Conservation (phyloP, 2,329 filamentous ascomycete species). For the Chrysoporthe austroafricana region DNA sequence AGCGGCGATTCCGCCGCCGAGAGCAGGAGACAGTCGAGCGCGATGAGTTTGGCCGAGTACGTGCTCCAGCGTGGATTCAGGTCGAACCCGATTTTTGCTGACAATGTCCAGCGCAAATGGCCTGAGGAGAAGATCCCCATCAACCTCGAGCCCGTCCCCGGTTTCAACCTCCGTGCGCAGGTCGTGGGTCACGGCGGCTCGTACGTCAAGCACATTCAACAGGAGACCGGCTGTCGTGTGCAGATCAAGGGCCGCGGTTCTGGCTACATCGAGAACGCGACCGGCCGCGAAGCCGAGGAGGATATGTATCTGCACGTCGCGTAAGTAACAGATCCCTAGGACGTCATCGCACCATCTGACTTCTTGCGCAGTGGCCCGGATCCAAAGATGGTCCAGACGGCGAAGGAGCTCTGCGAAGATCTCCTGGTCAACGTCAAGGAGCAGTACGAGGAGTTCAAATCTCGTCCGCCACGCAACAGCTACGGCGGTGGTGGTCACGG, state of each 20-base stretch:
- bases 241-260: slow-evolving; percentile 98
- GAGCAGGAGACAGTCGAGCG: slow-evolving; percentile 48
- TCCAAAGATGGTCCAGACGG: slow-evolving; percentile 80
- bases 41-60: slow-evolving; percentile 33
- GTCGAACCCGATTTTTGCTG: slow-evolving; percentile 32
- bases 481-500: slow-evolving; percentile 45
- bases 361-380: slow-evolving; percentile 74
- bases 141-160: slow-evolving; percentile 84
- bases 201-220: slow-evolving; percentile 98
- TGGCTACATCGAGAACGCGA: slow-evolving; percentile 87
- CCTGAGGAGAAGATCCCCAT: slow-evolving; percentile 95
- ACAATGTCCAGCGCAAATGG: slow-evolving; percentile 78
- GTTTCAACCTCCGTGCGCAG: slow-evolving; percentile 94
- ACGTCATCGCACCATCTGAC: slow-evolving; percentile 34
- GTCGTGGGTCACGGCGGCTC: slow-evolving; percentile 93
- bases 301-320: slow-evolving; percentile 96
- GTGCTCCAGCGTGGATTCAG: slow-evolving; percentile 28
- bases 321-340: slow-evolving; percentile 54
- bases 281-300: slow-evolving; percentile 90
- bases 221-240: slow-evolving; percentile 91
- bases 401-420: slow-evolving; percentile 87
- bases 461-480: slow-evolving; percentile 71
- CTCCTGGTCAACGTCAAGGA: slow-evolving; percentile 83
- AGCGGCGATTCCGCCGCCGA: slow-evolving; percentile 75
- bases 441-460: slow-evolving; percentile 91